Evolutionary conservation across 1,284 basidiomycete species (phyloP).

Genomic region (Stereum hirsutum): DNA sequence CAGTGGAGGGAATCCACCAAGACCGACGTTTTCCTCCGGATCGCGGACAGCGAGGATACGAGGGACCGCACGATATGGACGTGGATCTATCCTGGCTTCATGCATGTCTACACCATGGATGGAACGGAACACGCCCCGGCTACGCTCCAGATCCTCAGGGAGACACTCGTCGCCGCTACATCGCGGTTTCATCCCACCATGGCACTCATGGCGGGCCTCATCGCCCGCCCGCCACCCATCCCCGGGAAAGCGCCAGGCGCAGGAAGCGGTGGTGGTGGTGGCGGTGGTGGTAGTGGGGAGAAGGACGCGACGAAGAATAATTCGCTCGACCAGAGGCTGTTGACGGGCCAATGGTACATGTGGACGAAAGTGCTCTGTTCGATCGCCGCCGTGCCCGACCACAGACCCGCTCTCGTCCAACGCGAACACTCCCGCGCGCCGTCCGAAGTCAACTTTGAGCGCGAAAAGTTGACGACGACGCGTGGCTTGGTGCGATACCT

Average conservation of each 20-base stretch:
- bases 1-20: constrained; percentile 52
- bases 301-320: constrained; percentile 43
- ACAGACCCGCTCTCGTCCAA: constrained; percentile 42
- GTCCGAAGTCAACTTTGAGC: constrained; percentile 64
- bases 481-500: constrained; percentile 81
- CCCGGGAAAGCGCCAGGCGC: not conserved
- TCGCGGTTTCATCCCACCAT: constrained; percentile 62
- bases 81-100: constrained; percentile 55
- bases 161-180: constrained; percentile 54
- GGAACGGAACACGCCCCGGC: constrained; percentile 36
- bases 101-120: constrained; percentile 30
- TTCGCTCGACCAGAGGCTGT: constrained; percentile 45
- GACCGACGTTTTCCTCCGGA: constrained; percentile 44
- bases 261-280: constrained; percentile 2
- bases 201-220: constrained; percentile 58
- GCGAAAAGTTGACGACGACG: constrained; percentile 70
- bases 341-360: constrained; percentile 82
- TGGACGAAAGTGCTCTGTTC: constrained; percentile 82
- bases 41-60: constrained; percentile 58
- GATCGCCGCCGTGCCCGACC: constrained; percentile 65
- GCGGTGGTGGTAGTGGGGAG: constrained; percentile 21
- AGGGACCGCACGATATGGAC: constrained; percentile 66
- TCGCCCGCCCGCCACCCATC: constrained; percentile 31
- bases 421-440: constrained; percentile 67
- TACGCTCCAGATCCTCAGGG: constrained; percentile 43